phyloP scores from a whole-genome alignment of 331 rosid species.

The Cydonia oblonga region DNA sequence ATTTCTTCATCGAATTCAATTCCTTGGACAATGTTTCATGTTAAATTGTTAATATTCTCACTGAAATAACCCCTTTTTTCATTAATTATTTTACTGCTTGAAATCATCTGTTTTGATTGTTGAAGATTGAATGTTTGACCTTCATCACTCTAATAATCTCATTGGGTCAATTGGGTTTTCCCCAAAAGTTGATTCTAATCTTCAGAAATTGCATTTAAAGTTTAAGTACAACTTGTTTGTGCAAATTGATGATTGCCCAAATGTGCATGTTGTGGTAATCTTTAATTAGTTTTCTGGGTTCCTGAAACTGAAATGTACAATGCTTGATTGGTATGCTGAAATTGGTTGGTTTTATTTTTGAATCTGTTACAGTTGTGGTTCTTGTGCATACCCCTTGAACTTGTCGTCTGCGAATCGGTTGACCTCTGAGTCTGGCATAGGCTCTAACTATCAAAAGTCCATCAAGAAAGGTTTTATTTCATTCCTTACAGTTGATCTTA shows the following conservation, averaged over 20 bases:
- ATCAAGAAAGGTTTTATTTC: conserved; percentile 45
- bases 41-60: neutral
- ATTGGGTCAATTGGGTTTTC: neutral
- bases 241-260: neutral
- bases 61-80: neutral
- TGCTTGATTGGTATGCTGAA: conserved; percentile 1
- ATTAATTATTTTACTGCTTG: neutral
- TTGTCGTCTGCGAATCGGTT: conserved; percentile 46
- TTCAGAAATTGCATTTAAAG: too few relatives aligned
- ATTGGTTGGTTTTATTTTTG: neutral
- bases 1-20: neutral
- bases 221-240: too few relatives aligned
- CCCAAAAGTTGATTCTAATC: too few relatives aligned
- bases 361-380: conserved; percentile 41
- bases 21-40: neutral
- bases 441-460: conserved; percentile 39
- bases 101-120: neutral
- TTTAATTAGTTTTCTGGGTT: neutral
- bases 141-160: neutral
- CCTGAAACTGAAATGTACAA: conserved; percentile 4
- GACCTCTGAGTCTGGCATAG: conserved; percentile 45
- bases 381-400: conserved; percentile 63
- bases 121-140: neutral
- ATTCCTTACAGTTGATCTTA: conserved; percentile 43
- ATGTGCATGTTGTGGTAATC: neutral